Evolutionary conservation across 2,329 filamentous ascomycete genomes (phyloP).

Genomic region (Aspergillus tubingensis): DNA sequence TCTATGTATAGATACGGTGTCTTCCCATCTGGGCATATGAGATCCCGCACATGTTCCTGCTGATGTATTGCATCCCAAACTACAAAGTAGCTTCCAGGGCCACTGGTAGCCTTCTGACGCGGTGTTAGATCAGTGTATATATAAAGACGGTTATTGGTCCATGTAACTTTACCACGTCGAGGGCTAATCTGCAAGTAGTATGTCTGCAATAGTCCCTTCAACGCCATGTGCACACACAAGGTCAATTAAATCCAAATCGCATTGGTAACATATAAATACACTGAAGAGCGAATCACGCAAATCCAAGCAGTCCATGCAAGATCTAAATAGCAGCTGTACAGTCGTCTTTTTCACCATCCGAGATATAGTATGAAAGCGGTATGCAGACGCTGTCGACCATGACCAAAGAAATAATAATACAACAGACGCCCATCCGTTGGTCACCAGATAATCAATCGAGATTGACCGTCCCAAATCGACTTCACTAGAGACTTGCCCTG

Average conservation of each 20-base stretch:
- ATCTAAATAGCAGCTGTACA: slow-evolving; percentile 6
- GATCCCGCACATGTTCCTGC: background rate
- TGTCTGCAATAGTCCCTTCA: background rate
- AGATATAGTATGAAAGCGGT: slow-evolving; percentile 5
- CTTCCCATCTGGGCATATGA: background rate
- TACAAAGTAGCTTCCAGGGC: background rate
- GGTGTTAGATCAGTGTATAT: background rate
- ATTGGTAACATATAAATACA: slow-evolving; percentile 41
- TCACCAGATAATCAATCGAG: slow-evolving; percentile 8
- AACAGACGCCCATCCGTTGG: slow-evolving; percentile 21
- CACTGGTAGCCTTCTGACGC: background rate
- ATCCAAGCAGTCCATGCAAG: slow-evolving; percentile 15
- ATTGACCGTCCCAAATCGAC: background rate
- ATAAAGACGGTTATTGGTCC: background rate
- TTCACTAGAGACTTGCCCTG: background rate
- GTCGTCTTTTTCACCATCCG: background rate
- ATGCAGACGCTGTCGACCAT: slow-evolving; percentile 15
- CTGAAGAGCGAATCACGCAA: slow-evolving; percentile 31
- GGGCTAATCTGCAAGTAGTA: background rate
- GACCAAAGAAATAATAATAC: slow-evolving; percentile 21
- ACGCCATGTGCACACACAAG: background rate
- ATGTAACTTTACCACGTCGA: background rate
- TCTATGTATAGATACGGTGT: background rate
- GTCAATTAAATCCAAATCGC: slow-evolving; percentile 8
- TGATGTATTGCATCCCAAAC: background rate